Evolutionary conservation across 768 basidiomycete genomes (phyloP), one percentile per base, ranked within the genome.

Genomic region (Sarcomyxa edulis): DNA sequence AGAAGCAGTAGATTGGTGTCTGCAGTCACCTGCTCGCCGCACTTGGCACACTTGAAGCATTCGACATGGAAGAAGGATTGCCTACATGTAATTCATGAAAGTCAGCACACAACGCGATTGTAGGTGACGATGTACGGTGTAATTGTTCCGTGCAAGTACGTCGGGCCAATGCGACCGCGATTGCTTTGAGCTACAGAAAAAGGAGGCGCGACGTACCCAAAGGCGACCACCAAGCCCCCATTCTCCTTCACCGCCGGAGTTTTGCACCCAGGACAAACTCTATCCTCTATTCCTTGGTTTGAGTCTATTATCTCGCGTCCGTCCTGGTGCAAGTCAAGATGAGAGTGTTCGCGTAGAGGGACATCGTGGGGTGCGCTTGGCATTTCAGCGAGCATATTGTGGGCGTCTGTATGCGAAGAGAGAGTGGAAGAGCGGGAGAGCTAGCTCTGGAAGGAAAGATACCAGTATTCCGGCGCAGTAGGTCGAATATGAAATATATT

Each of bases 11-110:
- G 74, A 64, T 96, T 98, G 18, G 95, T 96, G 61, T 97, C 95
- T 20, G 95, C 92, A 40, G 83, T 94, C 48, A 98, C 94, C 55
- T 85, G 78, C 58, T 93, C 78, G 42, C 75, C 70, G 59, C 95
- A 98, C 66, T 98, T 99, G 26, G 93, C 93, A 56, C 96, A 99
- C 49, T 88, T 91, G 73, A 97, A 97, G 64, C 91, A 92, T 59
- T 89, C 83, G 43, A 91, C 83, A 48, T 93, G 93, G 71, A 95
- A 96, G 59, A 94, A 86, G 31, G 92, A 89, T 70, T 90, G 83
- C 18, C 92, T 96, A n/a, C n/a, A n/a, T n/a, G 53, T 15, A 23
- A 42, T 6, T 7, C 8, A 7, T 20, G n/a, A 37, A 18, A 12
- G 15, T 37, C 22, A 6, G 35, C 12, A 37, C 14, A 15, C 24